Evolutionary conservation across 805 yeast genomes (phyloP).

Genomic region (Naumovozyma dairenensis): DNA sequence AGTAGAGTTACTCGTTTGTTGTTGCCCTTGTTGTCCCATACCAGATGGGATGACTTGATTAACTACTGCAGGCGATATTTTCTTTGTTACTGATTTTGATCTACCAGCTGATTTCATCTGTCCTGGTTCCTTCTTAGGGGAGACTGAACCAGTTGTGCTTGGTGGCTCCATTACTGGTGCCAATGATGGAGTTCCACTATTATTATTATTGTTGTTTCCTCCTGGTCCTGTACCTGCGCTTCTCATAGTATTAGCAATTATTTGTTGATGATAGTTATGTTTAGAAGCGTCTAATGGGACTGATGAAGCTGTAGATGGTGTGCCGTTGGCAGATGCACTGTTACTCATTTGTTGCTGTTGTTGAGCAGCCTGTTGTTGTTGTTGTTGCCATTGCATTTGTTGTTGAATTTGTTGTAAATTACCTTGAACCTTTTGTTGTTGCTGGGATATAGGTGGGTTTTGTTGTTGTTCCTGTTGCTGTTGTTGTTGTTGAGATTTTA

Average conservation of each 20-base stretch:
- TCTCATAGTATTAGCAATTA: neutral
- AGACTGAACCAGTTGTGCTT: too few relatives aligned
- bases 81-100: constrained; percentile 5
- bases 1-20: constrained; percentile 12
- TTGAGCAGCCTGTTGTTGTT: too few relatives aligned
- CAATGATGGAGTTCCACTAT: neutral
- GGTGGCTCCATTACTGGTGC: neutral
- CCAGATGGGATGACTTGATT: constrained; percentile 7
- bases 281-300: neutral
- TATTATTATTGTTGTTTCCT: neutral
- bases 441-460: constrained; percentile 11
- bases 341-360: constrained; percentile 4
- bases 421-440: constrained; percentile 20
- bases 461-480: constrained; percentile 9
- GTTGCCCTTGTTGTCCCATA: constrained; percentile 2
- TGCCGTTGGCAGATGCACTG: constrained; percentile 8
- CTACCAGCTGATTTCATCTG: constrained; percentile 1
- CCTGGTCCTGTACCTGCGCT: neutral
- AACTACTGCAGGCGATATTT: constrained; percentile 9
- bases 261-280: constrained; percentile 1
- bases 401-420: constrained; percentile 22
- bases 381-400: constrained; percentile 22
- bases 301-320: constrained; percentile 1
- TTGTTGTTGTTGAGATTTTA: constrained; percentile 12
- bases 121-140: neutral